phyloP scores from a whole-genome alignment of 305 asterid species.

The Vinca major region DNA sequence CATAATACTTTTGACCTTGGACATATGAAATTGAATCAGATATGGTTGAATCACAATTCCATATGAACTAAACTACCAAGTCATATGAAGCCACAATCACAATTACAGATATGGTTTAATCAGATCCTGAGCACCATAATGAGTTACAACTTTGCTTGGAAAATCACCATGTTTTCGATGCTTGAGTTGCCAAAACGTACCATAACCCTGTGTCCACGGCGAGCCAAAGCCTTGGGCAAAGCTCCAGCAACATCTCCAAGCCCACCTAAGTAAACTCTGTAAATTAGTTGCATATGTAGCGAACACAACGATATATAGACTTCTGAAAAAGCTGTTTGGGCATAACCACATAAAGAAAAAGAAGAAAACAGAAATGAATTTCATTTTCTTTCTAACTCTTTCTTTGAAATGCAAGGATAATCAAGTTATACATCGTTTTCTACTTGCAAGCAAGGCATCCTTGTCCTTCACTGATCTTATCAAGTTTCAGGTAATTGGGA shows the following conservation, averaged over 20 bases:
- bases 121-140: background rate
- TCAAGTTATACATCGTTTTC: background rate
- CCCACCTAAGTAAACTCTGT: conserved; percentile 51
- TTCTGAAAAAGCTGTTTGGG: background rate
- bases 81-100: too few relatives aligned
- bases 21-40: background rate
- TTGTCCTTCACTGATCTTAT: background rate
- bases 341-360: background rate
- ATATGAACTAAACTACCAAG: too few relatives aligned
- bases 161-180: background rate
- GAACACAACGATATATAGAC: background rate
- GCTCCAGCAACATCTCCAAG: conserved; percentile 99
- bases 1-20: background rate
- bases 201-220: conserved; percentile 98
- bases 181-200: conserved; percentile 28
- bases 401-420: background rate
- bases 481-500: background rate
- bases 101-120: background rate
- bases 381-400: background rate
- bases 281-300: conserved; percentile 9
- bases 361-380: background rate
- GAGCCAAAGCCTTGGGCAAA: conserved; percentile 88
- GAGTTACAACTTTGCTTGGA: background rate
- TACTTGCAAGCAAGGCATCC: background rate
- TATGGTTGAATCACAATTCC: too few relatives aligned